Percentiles rank a stretch among this genome's conserved stretches.
Evolutionary conservation across 2,329 filamentous ascomycete genomes (phyloP).

Genomic region (Neurospora crassa): DNA sequence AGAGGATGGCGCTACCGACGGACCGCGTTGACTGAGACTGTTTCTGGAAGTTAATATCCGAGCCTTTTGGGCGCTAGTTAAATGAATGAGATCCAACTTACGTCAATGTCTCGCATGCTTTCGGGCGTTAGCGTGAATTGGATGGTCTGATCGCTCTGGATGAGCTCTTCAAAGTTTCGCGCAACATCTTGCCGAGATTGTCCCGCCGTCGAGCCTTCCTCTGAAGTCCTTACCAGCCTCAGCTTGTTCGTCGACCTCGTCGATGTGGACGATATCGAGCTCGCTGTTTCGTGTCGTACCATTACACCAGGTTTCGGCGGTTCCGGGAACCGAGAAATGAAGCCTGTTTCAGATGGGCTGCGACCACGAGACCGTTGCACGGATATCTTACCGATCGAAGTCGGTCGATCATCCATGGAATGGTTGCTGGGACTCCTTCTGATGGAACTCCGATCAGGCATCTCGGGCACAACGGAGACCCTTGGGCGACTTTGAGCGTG

Average conservation of each 20-base stretch:
- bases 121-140: constrained; percentile 75
- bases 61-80: neutral
- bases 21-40: constrained; percentile 30
- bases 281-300: constrained; percentile 20
- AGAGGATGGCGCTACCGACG: constrained; percentile 30
- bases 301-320: constrained; percentile 1
- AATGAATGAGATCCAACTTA: constrained; percentile 29
- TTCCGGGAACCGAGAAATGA: constrained; percentile 8
- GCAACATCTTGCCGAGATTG: constrained; percentile 44
- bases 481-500: constrained; percentile 14
- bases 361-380: constrained; percentile 25
- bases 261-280: constrained; percentile 38
- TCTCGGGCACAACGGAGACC: constrained; percentile 3
- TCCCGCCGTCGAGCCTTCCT: constrained; percentile 34
- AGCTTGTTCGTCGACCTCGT: constrained; percentile 41
- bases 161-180: constrained; percentile 67
- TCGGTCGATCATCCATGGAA: constrained; percentile 13
- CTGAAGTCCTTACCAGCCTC: constrained; percentile 46
- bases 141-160: constrained; percentile 73
- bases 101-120: constrained; percentile 67
- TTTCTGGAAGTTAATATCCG: constrained; percentile 2
- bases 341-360: constrained; percentile 25
- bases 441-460: constrained; percentile 19
- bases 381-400: constrained; percentile 29
- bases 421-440: constrained; percentile 15